A percentile compares a stretch with the other conserved stretches of the same genome.
Conservation (phyloP, 805 yeast species). For the Suhomyces tanzawaensis region DNA sequence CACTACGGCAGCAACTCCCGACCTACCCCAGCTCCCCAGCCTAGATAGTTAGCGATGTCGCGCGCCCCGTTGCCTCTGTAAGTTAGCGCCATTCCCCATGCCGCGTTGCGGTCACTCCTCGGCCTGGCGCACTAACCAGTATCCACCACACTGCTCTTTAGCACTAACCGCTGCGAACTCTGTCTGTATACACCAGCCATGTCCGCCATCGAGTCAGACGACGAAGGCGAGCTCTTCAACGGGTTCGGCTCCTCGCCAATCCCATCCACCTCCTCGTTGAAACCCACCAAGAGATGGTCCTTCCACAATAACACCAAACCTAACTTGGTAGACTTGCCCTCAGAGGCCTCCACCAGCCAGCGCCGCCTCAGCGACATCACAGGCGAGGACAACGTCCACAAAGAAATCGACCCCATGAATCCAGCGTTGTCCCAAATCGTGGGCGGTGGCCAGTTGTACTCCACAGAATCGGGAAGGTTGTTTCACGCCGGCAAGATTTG, state of each 20-base stretch:
- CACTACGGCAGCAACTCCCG: too few species aligned
- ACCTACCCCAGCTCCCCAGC: too few species aligned
- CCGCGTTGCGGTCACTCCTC: too few species aligned
- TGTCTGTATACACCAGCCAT: too few species aligned
- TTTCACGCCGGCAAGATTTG: constrained; percentile 95
- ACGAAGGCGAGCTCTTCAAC: constrained; percentile 31
- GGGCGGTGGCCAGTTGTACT: constrained; percentile 72
- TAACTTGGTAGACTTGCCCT: constrained; percentile 35
- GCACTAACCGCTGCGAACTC: too few species aligned
- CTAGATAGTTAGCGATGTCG: too few species aligned
- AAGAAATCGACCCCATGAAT: constrained; percentile 58
- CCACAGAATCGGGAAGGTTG: constrained; percentile 87
- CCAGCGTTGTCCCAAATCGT: constrained; percentile 39
- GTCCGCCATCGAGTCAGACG: constrained; percentile 24
- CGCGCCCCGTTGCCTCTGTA: too few species aligned
- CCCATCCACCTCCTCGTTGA: constrained; percentile 24
- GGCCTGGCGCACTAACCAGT: too few species aligned
- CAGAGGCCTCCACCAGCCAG: constrained; percentile 22
- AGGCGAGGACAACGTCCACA: constrained; percentile 61
- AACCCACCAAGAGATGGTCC: constrained; percentile 44
- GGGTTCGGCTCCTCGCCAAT: constrained; percentile 38
- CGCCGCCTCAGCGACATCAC: constrained; percentile 41
- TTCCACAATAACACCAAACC: constrained; percentile 38
- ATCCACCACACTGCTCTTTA: too few species aligned
- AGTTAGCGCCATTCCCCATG: too few species aligned